Percentiles rank a stretch among this genome's conserved stretches.
Evolutionary conservation across 2,329 filamentous ascomycete genomes (phyloP).

Genomic region (Geosmithia morbida): DNA sequence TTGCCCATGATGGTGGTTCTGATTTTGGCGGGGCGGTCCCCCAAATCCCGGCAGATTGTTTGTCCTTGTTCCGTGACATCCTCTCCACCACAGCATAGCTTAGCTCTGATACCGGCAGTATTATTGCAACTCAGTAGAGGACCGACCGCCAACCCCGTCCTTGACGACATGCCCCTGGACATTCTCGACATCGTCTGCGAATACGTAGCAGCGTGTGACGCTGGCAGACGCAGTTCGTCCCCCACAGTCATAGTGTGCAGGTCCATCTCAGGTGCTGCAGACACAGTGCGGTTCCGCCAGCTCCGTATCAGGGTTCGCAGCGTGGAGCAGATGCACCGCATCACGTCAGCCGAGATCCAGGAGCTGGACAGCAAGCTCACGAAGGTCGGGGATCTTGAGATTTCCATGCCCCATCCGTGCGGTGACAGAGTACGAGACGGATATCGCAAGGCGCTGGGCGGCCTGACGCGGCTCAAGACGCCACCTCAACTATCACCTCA

Average conservation of each 20-base stretch:
- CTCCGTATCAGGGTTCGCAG: too few relatives aligned
- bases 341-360: neutral
- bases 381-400: neutral
- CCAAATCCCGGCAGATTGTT: neutral
- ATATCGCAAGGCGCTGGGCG: neutral
- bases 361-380: neutral
- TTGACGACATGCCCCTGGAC: too few relatives aligned
- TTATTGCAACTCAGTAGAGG: too few relatives aligned
- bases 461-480: neutral
- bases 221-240: too few relatives aligned
- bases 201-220: too few relatives aligned
- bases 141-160: too few relatives aligned
- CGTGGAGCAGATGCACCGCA: neutral
- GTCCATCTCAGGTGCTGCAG: too few relatives aligned
- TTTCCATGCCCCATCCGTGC: neutral
- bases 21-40: conserved; percentile 1
- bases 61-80: neutral
- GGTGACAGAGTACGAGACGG: neutral
- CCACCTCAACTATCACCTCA: neutral
- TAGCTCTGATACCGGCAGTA: neutral
- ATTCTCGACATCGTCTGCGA: too few relatives aligned
- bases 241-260: too few relatives aligned
- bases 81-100: neutral
- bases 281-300: too few relatives aligned
- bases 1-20: neutral